Evolutionary conservation across 768 basidiomycete genomes (phyloP), one percentile per base, ranked within the genome.

Genomic region (Gloeostereum incarnatum): DNA sequence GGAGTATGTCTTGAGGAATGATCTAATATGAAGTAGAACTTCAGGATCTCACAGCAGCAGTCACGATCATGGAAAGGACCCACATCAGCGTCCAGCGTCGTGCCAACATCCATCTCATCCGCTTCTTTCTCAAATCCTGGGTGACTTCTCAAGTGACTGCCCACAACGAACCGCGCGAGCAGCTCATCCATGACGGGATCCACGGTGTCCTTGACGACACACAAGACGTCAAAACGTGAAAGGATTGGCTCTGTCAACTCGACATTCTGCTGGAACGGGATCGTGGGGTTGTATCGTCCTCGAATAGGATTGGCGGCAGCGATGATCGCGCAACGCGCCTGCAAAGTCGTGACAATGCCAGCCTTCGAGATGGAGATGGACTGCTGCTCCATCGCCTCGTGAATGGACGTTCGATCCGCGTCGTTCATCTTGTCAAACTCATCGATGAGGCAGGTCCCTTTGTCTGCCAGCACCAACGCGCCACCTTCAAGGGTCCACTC

Each of bases 361-460:
- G 96, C 96, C 56, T 99, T 99, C 17, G 94, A 91, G 51, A 99
- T 98, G 3, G 96, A 98, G 48, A 99, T 99, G 9, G 90, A 86
- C 58, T 98, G 96, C 62, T 99, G 96, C 56, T 99, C 96, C 96
- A 99, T 99, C 1, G 96, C 96, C 58, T 99, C 96, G 67, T 98
- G 96, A 51, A 99, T 98, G 3, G 92, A 96, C 11, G 93, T 98
- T 49, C 94, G 73, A 57, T 99, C 94, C 11, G 89, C 75, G 51
- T 98, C 96, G 61, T 98, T 98, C 96, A 99, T 99, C 69, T 99
- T 99, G 68, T 99, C 96, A 57, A 99, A 98, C 58, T 98, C 96
- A 62, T 99, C 96, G 48, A 99, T 99, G 25, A 98, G 67, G 54
- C 96, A 98, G 19, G 85, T 89, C 9, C 96, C 96, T 61, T 94